phyloP scores from a whole-genome alignment of 768 basidiomycete species.

The Rubroboletus pulcherrimus region DNA sequence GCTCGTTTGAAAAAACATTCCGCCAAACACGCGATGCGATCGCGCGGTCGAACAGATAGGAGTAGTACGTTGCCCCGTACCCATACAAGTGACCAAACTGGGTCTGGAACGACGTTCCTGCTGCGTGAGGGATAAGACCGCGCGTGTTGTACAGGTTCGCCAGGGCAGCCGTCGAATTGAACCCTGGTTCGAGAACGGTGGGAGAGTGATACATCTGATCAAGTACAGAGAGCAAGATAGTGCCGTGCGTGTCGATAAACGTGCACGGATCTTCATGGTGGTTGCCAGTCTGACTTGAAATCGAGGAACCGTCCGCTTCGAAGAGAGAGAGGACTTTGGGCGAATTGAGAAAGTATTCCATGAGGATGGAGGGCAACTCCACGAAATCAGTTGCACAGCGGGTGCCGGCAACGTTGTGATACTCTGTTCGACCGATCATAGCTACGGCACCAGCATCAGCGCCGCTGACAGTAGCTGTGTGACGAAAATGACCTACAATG shows the following conservation, averaged over 20 bases:
- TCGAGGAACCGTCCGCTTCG: slow-evolving; percentile 46
- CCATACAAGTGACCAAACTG: slow-evolving; percentile 95
- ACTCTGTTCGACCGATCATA: slow-evolving; percentile 96
- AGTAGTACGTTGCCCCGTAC: slow-evolving; percentile 97
- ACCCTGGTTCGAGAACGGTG: slow-evolving; percentile 45
- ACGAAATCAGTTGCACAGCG: slow-evolving; percentile 98
- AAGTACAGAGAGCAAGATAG: slow-evolving; percentile 82
- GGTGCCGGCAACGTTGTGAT: slow-evolving; percentile 96
- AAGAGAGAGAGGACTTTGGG: slow-evolving; percentile 80
- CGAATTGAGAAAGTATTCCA: slow-evolving; percentile 96
- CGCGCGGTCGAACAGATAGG: slow-evolving; percentile 93
- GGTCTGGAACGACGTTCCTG: slow-evolving; percentile 88
- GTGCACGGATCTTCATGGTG: slow-evolving; percentile 74
- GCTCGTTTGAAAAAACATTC: slow-evolving; percentile 64
- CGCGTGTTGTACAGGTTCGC: slow-evolving; percentile 59
- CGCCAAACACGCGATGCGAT: slow-evolving; percentile 92
- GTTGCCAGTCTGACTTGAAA: slow-evolving; percentile 49
- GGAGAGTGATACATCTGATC: slow-evolving; percentile 91
- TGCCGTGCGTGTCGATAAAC: slow-evolving; percentile 84
- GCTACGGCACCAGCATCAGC: slow-evolving; percentile 44
- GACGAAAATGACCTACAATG: slow-evolving; percentile 71
- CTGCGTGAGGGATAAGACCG: slow-evolving; percentile 80
- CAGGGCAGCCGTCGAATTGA: slow-evolving; percentile 71
- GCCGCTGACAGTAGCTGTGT: not conserved
- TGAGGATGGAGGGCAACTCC: slow-evolving; percentile 94